These are phyloP conservation scores for Phytophthora palmivora DNA, from an alignment of 352 stramenopile species.

Conservation along the genomic window DNA sequence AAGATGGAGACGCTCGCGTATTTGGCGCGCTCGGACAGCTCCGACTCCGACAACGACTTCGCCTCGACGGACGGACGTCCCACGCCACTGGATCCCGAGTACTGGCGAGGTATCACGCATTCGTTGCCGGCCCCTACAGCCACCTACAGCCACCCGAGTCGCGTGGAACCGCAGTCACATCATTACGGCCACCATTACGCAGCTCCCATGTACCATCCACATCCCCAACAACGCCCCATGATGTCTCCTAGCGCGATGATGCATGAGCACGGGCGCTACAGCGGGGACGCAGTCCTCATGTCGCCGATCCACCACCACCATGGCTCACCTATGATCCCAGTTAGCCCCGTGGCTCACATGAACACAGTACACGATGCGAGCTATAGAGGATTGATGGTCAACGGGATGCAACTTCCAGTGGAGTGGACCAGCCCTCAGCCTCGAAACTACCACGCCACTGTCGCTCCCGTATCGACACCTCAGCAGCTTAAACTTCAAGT, in stretches of 20 bases:
- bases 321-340: slow-evolving; percentile 27
- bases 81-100: slow-evolving; percentile 73
- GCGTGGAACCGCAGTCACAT: slow-evolving; percentile 18
- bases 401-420: slow-evolving; percentile 9
- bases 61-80: slow-evolving; percentile 38
- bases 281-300: slow-evolving; percentile 21
- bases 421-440: slow-evolving; percentile 16
- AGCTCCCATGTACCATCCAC: slow-evolving; percentile 21
- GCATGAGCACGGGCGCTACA: slow-evolving; percentile 15
- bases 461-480: slow-evolving; percentile 19
- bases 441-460: slow-evolving; percentile 10
- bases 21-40: slow-evolving; percentile 45
- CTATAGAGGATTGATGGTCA: slow-evolving; percentile 2
- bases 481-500: slow-evolving; percentile 53
- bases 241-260: slow-evolving; percentile 22
- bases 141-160: slow-evolving; percentile 14
- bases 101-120: slow-evolving; percentile 78
- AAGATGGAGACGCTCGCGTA: slow-evolving; percentile 54
- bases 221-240: slow-evolving; percentile 17
- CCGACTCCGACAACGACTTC: slow-evolving; percentile 42
- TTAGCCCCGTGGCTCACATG: slow-evolving; percentile 38
- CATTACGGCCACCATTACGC: slow-evolving; percentile 16
- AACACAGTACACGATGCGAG: slow-evolving; percentile 8
- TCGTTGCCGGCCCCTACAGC: slow-evolving; percentile 28
- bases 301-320: slow-evolving; percentile 37